Conservation (phyloP, 2,329 filamentous ascomycete genomes). For the Ophiostoma perfectum region DNA sequence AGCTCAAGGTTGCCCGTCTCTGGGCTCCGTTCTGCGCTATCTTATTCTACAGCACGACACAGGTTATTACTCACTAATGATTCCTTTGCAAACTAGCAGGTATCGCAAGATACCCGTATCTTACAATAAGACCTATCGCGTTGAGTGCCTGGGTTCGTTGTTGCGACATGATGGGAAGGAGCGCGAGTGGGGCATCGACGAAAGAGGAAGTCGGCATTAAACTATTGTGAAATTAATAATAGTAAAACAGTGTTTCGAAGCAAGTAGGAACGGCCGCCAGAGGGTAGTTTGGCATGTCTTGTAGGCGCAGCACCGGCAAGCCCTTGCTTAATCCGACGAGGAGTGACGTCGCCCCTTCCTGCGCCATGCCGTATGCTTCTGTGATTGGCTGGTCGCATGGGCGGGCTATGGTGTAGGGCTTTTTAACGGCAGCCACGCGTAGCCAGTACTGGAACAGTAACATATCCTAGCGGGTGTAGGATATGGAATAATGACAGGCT, state of each 20-base stretch:
- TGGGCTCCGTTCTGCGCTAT: too few relatives aligned
- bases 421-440: not conserved
- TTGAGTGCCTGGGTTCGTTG: not conserved
- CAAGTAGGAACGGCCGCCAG: not conserved
- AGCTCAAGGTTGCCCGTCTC: too few relatives aligned
- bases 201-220: constrained; percentile 3
- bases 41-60: too few relatives aligned
- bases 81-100: too few relatives aligned
- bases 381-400: not conserved
- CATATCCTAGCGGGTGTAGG: not conserved
- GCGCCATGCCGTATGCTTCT: not conserved
- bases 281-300: not conserved
- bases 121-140: not conserved
- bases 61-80: too few relatives aligned
- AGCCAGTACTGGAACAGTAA: not conserved
- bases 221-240: not conserved
- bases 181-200: not conserved
- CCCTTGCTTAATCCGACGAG: not conserved
- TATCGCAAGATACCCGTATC: too few relatives aligned
- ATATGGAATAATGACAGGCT: not conserved
- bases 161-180: not conserved
- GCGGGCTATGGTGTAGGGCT: constrained; percentile 10
- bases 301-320: constrained; percentile 1
- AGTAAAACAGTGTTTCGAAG: not conserved
- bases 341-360: not conserved